These are phyloP conservation scores for Rhynchospora tenuis DNA, from an alignment of 176 grass and related monocot species.

Conservation along the genomic window DNA sequence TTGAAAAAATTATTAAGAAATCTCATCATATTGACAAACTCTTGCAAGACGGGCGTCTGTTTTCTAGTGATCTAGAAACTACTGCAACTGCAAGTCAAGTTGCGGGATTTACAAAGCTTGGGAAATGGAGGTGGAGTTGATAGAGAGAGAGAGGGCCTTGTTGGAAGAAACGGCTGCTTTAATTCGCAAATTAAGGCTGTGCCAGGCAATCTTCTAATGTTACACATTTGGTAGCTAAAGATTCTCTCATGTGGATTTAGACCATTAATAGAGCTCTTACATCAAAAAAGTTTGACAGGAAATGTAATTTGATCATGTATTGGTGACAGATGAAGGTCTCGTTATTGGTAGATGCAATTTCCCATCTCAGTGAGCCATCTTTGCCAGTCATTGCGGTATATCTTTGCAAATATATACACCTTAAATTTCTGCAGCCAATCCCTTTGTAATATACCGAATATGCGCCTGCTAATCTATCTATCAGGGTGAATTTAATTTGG, in stretches of 20 bases:
- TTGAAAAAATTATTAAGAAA: constrained; percentile 47
- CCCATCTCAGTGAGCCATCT: constrained; percentile 94
- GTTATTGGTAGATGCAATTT: constrained; percentile 87
- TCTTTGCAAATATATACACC: constrained; percentile 25
- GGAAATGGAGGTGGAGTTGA: constrained; percentile 58
- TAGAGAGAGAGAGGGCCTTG: constrained; percentile 59
- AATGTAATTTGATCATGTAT: constrained; percentile 42
- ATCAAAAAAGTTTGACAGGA: constrained; percentile 40
- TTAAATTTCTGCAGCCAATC: constrained; percentile 1
- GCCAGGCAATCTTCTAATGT: constrained; percentile 98
- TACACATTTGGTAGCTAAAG: constrained; percentile 98
- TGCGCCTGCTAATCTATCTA: background rate
- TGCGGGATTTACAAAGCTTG: constrained; percentile 81
- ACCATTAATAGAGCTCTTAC: constrained; percentile 25
- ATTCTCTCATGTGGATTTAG: constrained; percentile 60
- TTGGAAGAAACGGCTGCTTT: constrained; percentile 67
- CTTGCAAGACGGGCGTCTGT: constrained; percentile 36
- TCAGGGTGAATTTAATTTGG: constrained; percentile 98
- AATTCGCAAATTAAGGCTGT: constrained; percentile 79
- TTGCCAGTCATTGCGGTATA: constrained; percentile 97
- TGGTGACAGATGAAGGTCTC: constrained; percentile 87
- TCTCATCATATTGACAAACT: constrained; percentile 21
- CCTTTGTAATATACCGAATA: background rate
- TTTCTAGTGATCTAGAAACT: constrained; percentile 32
- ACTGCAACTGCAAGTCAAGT: constrained; percentile 49